Conservation (phyloP, 1,284 basidiomycete genomes). For the Trichosporon asahii region DNA sequence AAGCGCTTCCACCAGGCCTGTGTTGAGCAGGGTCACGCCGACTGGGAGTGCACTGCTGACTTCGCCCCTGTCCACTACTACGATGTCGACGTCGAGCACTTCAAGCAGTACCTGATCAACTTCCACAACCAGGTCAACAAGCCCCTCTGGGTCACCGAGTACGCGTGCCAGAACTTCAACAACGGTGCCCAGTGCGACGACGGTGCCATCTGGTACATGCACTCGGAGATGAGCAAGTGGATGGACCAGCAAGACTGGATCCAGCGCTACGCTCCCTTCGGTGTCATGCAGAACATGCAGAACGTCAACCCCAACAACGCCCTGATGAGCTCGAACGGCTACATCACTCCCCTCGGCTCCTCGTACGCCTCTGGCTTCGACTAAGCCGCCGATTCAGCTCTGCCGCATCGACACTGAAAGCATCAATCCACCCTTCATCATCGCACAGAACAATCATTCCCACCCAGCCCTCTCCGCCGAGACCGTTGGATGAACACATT, state of each 20-base stretch:
- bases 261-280: constrained; percentile 65
- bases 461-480: not conserved
- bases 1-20: constrained; percentile 60
- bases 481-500: not conserved
- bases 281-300: constrained; percentile 65
- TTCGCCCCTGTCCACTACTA: constrained; percentile 51
- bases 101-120: constrained; percentile 49
- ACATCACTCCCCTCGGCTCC: constrained; percentile 44
- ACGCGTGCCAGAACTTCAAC: constrained; percentile 61
- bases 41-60: constrained; percentile 37
- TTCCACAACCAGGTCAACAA: constrained; percentile 42
- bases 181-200: constrained; percentile 60
- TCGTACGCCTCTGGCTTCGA: constrained; percentile 27
- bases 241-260: constrained; percentile 61
- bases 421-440: not conserved
- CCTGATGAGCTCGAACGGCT: constrained; percentile 47
- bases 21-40: constrained; percentile 24
- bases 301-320: constrained; percentile 65
- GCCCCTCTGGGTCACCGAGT: constrained; percentile 49
- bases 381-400: constrained; percentile 7
- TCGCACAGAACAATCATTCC: constrained; percentile 6
- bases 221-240: constrained; percentile 58
- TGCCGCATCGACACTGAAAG: not conserved
- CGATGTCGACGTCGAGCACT: constrained; percentile 32
- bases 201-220: constrained; percentile 47